A percentile compares a stretch with the other conserved stretches of the same genome.
phyloP scores from a whole-genome alignment of 2,329 filamentous ascomycete species.

The Ilyonectria mors-panacis region DNA sequence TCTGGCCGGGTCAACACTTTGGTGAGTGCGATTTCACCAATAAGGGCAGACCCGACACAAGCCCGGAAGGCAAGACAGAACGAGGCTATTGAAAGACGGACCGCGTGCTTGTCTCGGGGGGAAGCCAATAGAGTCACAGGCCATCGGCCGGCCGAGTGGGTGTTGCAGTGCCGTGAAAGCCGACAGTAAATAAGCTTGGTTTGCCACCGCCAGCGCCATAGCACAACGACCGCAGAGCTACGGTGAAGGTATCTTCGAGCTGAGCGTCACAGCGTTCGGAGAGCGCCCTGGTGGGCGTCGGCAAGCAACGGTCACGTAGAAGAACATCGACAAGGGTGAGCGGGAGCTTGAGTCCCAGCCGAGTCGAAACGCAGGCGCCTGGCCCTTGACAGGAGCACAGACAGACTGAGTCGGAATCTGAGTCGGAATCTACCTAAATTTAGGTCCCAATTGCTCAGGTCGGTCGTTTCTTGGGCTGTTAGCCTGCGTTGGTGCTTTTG shows the following conservation, averaged over 20 bases:
- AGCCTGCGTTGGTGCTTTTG: background rate
- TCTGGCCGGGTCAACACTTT: background rate
- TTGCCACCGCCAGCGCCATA: background rate
- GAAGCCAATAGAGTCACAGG: background rate
- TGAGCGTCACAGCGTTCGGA: background rate
- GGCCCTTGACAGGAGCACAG: background rate
- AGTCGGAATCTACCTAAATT: background rate
- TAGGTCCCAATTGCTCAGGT: background rate
- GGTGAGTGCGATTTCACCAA: background rate
- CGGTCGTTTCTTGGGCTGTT: background rate
- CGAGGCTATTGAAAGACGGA: constrained; percentile 15
- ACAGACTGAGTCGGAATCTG: background rate
- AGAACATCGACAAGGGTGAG: background rate
- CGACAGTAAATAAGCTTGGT: background rate
- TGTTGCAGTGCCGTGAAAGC: background rate
- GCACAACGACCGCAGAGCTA: background rate
- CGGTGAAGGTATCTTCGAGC: background rate
- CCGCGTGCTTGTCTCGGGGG: background rate
- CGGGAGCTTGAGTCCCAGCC: background rate
- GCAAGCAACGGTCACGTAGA: background rate
- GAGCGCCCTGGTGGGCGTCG: background rate
- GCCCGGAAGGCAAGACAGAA: background rate
- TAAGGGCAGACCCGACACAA: background rate
- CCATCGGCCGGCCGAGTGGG: background rate
- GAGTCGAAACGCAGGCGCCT: background rate